A percentile compares a stretch with the other conserved stretches of the same genome.
Conservation (phyloP, 2,329 filamentous ascomycete species). For the Pseudogymnoascus sp. region DNA sequence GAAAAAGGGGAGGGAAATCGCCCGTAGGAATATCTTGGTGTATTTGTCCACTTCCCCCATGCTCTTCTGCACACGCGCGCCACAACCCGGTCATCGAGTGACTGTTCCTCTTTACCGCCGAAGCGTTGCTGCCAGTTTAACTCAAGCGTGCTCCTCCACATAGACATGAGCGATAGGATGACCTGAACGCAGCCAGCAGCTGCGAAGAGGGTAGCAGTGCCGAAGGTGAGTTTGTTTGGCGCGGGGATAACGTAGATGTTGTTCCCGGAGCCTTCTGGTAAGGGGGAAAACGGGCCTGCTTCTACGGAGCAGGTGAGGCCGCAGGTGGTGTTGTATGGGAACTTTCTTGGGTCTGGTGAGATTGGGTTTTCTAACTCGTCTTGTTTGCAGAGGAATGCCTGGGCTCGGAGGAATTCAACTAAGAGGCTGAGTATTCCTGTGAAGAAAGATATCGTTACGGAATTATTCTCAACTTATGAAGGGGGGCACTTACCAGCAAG, state of each 20-base stretch:
- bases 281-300: slow-evolving; percentile 42
- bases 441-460: background rate
- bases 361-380: slow-evolving; percentile 32
- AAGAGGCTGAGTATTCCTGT: slow-evolving; percentile 51
- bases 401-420: slow-evolving; percentile 53
- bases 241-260: slow-evolving; percentile 56
- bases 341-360: slow-evolving; percentile 29
- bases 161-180: slow-evolving; percentile 50
- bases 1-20: slow-evolving; percentile 50
- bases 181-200: slow-evolving; percentile 58
- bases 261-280: slow-evolving; percentile 46
- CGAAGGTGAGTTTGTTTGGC: slow-evolving; percentile 47
- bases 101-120: slow-evolving; percentile 20
- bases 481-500: slow-evolving; percentile 40
- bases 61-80: slow-evolving; percentile 22
- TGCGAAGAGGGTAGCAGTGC: slow-evolving; percentile 49
- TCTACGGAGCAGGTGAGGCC: slow-evolving; percentile 38
- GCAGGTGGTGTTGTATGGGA: slow-evolving; percentile 40
- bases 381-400: slow-evolving; percentile 34
- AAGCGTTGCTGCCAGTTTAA: slow-evolving; percentile 47
- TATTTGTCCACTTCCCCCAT: slow-evolving; percentile 43
- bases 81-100: too few species aligned
- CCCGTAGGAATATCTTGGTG: slow-evolving; percentile 39
- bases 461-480: background rate
- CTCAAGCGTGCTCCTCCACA: slow-evolving; percentile 55